Percentiles rank a stretch among this genome's conserved stretches.
These are phyloP conservation scores for Coemansia aciculifera DNA, from an alignment of 192 early-diverging fungal genomes.

Conservation along the genomic window DNA sequence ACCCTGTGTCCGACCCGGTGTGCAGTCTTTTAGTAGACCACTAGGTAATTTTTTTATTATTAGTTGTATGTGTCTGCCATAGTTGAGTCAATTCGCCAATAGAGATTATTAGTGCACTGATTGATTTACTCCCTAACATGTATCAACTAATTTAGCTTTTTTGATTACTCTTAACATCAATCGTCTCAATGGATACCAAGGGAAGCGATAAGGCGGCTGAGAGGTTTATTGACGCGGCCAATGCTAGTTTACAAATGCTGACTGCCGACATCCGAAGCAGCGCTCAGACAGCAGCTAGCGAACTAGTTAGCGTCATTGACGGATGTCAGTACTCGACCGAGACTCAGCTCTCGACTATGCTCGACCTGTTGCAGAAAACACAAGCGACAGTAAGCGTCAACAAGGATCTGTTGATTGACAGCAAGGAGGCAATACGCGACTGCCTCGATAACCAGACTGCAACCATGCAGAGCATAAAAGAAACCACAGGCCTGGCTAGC, in stretches of 20 bases:
- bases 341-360: slow-evolving; percentile 4
- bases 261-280: slow-evolving; percentile 4
- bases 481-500: neutral
- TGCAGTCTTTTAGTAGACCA: too few species aligned
- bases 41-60: too few species aligned
- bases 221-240: slow-evolving; percentile 14
- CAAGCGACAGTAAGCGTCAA: neutral
- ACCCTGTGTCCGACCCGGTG: too few species aligned
- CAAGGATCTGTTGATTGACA: neutral
- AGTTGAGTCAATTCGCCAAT: neutral
- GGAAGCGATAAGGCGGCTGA: neutral
- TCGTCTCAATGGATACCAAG: neutral
- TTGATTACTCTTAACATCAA: neutral
- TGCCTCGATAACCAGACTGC: neutral
- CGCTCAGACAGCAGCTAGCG: slow-evolving; percentile 13
- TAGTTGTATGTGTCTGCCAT: neutral
- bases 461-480: neutral
- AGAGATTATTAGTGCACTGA: neutral
- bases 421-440: neutral
- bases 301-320: slow-evolving; percentile 11
- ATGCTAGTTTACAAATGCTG: slow-evolving; percentile 5
- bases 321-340: slow-evolving; percentile 10
- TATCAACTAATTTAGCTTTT: slow-evolving; percentile 1
- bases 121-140: neutral
- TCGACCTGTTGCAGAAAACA: neutral